phyloP scores from a whole-genome alignment of 495 filamentous ascomycete species.

The Neurospora sp. region DNA sequence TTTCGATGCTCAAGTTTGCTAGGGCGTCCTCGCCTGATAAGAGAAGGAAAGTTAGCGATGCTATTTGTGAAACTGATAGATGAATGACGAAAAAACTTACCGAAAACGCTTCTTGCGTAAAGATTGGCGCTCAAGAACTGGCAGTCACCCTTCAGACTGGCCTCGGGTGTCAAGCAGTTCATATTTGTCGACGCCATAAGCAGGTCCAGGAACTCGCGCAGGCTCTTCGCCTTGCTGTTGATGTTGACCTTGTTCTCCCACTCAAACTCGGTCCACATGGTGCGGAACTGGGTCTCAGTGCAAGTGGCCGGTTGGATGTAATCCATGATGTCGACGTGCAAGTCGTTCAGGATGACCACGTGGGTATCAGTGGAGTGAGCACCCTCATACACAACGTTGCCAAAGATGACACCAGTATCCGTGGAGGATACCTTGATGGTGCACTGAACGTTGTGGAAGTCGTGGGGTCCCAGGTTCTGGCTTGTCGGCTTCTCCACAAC shows the following conservation, averaged over 20 bases:
- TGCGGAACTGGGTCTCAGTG: constrained; percentile 96
- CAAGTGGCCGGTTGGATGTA: constrained; percentile 97
- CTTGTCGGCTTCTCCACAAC: constrained; percentile 94
- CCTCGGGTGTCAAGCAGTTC: constrained; percentile 94
- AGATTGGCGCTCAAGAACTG: constrained; percentile 96
- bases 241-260: constrained; percentile 99
- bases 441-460: constrained; percentile 95
- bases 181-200: constrained; percentile 98
- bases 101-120: constrained; percentile 96
- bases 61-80: neutral
- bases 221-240: constrained; percentile 86
- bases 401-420: constrained; percentile 98
- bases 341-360: constrained; percentile 96
- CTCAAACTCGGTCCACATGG: constrained; percentile 99
- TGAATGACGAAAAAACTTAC: constrained; percentile 47
- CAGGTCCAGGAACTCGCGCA: constrained; percentile 88
- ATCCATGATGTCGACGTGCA: constrained; percentile 99
- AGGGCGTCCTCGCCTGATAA: constrained; percentile 88
- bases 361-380: constrained; percentile 91
- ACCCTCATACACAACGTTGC: constrained; percentile 97
- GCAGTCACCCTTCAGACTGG: constrained; percentile 93
- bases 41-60: constrained; percentile 11
- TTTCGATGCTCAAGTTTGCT: constrained; percentile 95
- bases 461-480: constrained; percentile 87
- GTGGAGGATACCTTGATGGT: constrained; percentile 99